Evolutionary conservation across 331 rosid genomes (phyloP), one percentile per base, ranked within the genome.

Genomic region (Acacia pycnantha): DNA sequence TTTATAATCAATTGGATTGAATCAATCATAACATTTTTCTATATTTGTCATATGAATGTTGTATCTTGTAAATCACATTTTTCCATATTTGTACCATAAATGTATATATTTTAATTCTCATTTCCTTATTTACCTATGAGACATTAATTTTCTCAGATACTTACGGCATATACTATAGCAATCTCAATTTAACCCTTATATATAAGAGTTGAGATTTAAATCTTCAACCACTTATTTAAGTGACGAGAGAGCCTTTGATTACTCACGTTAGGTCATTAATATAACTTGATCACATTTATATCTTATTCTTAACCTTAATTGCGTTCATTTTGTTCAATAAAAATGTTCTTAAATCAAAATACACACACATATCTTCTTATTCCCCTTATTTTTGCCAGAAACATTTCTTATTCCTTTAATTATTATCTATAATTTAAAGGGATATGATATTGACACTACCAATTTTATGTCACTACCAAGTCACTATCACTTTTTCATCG

Each of bases 221-320:
- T 53, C 0, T 8, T 7, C 2, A 19, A 19, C 1, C 8, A 53
- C 11, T 51, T 15, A 18, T 5, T 18, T 53, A 53, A 5, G 0
- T 53, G 3, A 0, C 1, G 2, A 3, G 2, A 54, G 4, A 54
- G 11, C 1, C 2, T 8, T 4, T 2, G 37, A 21, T 4, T 7
- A 21, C 1, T 54, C 12, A 19, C 0, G 1, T 0, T 1, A 7
- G 0, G 0, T 54, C 2, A 19, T 7, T 1, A 33, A 33, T 4
- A 33, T 33, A 5, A 33, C 5, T 54, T 54, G 1, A 4, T 1
- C 3, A 19, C 0, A 54, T 6, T 21, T 21, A 21, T 8, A 54
- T 54, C 1, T 6, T 21, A 54, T 6, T 54, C 4, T 19, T n/a
- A 56, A 56, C 31, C 5, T n/a, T 56, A n/a, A n/a, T 9, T 53